Conservation (phyloP, 495 filamentous ascomycete genomes). For the Penicillium argentinense region DNA sequence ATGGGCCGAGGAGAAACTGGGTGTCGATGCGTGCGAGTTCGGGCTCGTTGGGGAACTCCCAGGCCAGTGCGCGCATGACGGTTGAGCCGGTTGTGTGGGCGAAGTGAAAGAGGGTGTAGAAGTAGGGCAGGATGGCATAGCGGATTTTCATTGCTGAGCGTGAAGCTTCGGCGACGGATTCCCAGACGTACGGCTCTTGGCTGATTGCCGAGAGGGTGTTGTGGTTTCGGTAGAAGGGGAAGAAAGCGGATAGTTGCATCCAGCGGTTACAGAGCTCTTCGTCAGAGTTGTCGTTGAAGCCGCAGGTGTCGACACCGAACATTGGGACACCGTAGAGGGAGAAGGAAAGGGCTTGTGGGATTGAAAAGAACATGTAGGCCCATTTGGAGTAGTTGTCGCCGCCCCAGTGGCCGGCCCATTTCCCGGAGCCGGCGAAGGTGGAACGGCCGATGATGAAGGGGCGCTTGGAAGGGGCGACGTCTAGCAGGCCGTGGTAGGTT, state of each 20-base stretch:
- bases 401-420: constrained; percentile 87
- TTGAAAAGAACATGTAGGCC: constrained; percentile 72
- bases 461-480: constrained; percentile 63
- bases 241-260: constrained; percentile 86
- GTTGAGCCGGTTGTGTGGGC: constrained; percentile 69
- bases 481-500: constrained; percentile 71
- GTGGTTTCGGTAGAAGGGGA: constrained; percentile 88
- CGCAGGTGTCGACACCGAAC: constrained; percentile 84
- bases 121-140: constrained; percentile 72
- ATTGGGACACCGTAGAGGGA: constrained; percentile 83
- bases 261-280: constrained; percentile 79
- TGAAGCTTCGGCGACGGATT: constrained; percentile 63
- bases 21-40: constrained; percentile 64
- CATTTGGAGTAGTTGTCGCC: constrained; percentile 76
- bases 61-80: constrained; percentile 77
- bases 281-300: constrained; percentile 70
- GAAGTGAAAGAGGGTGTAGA: constrained; percentile 76
- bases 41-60: constrained; percentile 82
- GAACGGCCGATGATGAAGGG: constrained; percentile 87
- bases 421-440: constrained; percentile 76
- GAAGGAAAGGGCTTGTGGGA: constrained; percentile 78
- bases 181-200: constrained; percentile 80
- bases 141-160: constrained; percentile 71
- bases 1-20: constrained; percentile 76
- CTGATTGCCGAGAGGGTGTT: constrained; percentile 60